Evolutionary conservation across 371 early-diverging fungal species (phyloP), one percentile per base, ranked within the genome.

Genomic region (Lichtheimia hyalospora): DNA sequence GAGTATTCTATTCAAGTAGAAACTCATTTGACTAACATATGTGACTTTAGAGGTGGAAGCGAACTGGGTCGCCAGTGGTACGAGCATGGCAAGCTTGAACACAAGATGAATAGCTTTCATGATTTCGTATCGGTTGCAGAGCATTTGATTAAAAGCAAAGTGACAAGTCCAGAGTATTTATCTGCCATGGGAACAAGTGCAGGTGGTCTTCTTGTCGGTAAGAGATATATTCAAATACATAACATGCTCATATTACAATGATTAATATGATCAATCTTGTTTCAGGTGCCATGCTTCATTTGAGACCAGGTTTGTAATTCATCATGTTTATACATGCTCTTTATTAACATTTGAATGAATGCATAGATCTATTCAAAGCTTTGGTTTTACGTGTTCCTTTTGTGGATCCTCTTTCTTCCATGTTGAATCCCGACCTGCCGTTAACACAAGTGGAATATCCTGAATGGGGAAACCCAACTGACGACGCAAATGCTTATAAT

Each of bases 381-480:
- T 79, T 92, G 3, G 75, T 92, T 15, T 71, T 93, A 21, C 84
- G 88, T n/a, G 92, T 90, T 0, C 95, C 96, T 0, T 95, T 95
- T 74, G 77, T 94, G 5, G 95, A 94, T 57, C 92, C 92, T 13
- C 73, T 94, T 23, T 85, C 89, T 2, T 74, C 93, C 40, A 91
- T 95, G 93, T 71, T 92, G 27, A 82, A 88, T 43, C 84, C 87
- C 7, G 68, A 82, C 52, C 74, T 89, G 8, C 94, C 96, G 0
- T 62, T 94, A 2, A 89, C 96, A 3, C 73, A 80, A 46, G 85
- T 89, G 40, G 96, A 95, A 63, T 84, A 81, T 51, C 75, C 84
- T 8, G 96, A 95, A 63, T 95, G 96, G 96, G 96, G 96, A 0
- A 87, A 94, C 64, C 92, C 92, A 13, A 62, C 82, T 0, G 65